A percentile compares a stretch with the other conserved stretches of the same genome.
These are phyloP conservation scores for Sonneratia caseolaris DNA, from an alignment of 345 rosid species.

Conservation along the genomic window DNA sequence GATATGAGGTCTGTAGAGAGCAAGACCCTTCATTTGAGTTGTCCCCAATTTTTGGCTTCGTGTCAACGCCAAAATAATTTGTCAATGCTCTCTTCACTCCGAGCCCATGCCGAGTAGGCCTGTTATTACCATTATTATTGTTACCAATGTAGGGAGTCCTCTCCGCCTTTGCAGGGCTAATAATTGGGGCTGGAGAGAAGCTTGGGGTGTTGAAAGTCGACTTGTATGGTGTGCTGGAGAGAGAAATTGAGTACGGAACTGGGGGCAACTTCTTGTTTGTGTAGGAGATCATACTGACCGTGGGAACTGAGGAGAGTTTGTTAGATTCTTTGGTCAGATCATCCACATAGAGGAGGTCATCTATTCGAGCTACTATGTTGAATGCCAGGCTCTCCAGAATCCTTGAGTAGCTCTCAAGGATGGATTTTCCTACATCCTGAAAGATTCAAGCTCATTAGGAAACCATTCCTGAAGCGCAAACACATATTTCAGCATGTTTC, in stretches of 20 bases:
- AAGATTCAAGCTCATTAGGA: not conserved
- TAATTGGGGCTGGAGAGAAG: conserved; percentile 50
- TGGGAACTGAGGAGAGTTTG: conserved; percentile 42
- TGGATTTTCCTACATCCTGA: conserved; percentile 93
- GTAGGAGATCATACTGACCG: conserved; percentile 41
- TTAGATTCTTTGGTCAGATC: conserved; percentile 75
- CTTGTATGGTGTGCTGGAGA: conserved; percentile 58
- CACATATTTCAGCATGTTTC: too few relatives aligned
- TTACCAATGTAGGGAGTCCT: conserved; percentile 53
- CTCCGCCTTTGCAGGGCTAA: conserved; percentile 61
- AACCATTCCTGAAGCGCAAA: too few relatives aligned
- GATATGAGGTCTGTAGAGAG: conserved; percentile 14
- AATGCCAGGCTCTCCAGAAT: conserved; percentile 84
- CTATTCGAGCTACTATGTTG: conserved; percentile 76
- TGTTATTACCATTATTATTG: conserved; percentile 22
- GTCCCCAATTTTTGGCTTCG: conserved; percentile 47
- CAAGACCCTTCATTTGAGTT: conserved; percentile 32
- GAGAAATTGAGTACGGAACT: conserved; percentile 45
- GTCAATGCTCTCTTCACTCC: conserved; percentile 78
- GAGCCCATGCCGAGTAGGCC: conserved; percentile 60
- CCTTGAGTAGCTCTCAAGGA: conserved; percentile 92
- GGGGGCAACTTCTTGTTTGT: conserved; percentile 50
- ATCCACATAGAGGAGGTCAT: conserved; percentile 81
- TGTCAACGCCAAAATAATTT: conserved; percentile 67
- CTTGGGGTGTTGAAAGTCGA: conserved; percentile 58